Evolutionary conservation across 768 basidiomycete species (phyloP).

Genomic region (Coprinellus micaceus): DNA sequence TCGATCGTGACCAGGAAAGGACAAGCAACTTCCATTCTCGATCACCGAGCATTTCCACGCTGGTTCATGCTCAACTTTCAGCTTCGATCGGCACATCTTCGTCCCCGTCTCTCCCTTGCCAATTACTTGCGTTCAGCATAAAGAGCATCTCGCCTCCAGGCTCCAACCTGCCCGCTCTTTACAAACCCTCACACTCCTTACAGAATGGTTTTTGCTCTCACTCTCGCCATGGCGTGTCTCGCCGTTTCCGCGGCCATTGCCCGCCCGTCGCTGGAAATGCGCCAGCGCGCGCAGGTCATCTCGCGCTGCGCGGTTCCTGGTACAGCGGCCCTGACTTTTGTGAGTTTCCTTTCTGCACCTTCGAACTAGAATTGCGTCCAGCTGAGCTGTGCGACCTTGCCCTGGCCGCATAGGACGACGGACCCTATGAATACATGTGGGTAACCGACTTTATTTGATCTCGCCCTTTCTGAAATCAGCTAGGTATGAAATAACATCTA

Average conservation of each 20-base stretch:
- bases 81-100: too few relatives aligned
- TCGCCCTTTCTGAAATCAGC: not conserved
- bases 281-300: constrained; percentile 27
- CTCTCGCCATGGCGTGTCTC: not conserved
- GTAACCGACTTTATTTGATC: constrained; percentile 5
- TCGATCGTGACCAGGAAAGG: too few relatives aligned
- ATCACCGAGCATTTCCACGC: not conserved
- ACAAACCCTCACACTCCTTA: not conserved
- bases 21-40: not conserved
- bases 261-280: constrained; percentile 1
- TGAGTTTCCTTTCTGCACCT: constrained; percentile 17
- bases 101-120: too few relatives aligned
- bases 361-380: too few relatives aligned
- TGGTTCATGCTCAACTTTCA: not conserved
- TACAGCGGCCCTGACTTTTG: constrained; percentile 39
- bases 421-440: constrained; percentile 31
- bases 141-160: not conserved
- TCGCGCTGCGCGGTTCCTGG: constrained; percentile 33
- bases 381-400: not conserved
- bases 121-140: not conserved
- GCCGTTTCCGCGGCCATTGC: not conserved
- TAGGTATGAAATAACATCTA: constrained; percentile 19
- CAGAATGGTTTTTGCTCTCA: not conserved
- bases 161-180: too few relatives aligned
- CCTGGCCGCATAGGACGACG: constrained; percentile 28